A percentile compares a stretch with the other conserved stretches of the same genome.
Evolutionary conservation across 768 basidiomycete species (phyloP).

Genomic region (Hygrophorus pudorinus): DNA sequence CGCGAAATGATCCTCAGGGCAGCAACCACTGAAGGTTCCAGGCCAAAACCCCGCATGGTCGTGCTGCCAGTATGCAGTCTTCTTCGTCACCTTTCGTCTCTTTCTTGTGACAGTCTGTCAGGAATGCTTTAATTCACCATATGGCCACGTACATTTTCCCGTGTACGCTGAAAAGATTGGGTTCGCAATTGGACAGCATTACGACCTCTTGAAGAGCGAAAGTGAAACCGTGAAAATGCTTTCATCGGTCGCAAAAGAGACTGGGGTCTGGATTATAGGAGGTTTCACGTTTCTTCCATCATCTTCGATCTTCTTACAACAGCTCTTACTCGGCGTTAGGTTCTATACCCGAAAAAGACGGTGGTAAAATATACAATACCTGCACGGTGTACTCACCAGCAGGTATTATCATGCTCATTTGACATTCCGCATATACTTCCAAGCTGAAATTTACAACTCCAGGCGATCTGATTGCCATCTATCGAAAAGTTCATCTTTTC

Average conservation of each 20-base stretch:
- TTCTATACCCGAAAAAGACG: constrained; percentile 83
- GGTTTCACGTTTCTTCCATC: constrained; percentile 32
- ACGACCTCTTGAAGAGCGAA: constrained; percentile 40
- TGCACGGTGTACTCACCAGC: constrained; percentile 82
- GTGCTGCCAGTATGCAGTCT: constrained; percentile 63
- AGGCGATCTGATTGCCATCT: constrained; percentile 81
- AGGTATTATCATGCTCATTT: constrained; percentile 28
- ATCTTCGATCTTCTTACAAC: neutral
- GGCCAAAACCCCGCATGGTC: constrained; percentile 62
- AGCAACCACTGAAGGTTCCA: constrained; percentile 27
- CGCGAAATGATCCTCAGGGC: constrained; percentile 71
- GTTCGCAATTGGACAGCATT: constrained; percentile 46
- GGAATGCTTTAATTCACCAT: constrained; percentile 89
- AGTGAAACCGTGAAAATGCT: constrained; percentile 81
- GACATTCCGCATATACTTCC: neutral
- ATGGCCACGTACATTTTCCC: constrained; percentile 73
- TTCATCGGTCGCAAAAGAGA: constrained; percentile 68
- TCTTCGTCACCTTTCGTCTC: constrained; percentile 1
- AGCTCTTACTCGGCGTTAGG: constrained; percentile 33
- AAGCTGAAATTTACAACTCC: constrained; percentile 2
- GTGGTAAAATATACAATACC: constrained; percentile 79
- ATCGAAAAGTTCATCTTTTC: constrained; percentile 94
- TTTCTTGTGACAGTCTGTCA: constrained; percentile 16
- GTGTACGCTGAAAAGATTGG: constrained; percentile 74
- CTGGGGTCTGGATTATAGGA: constrained; percentile 84